Evolutionary conservation across 768 basidiomycete genomes (phyloP).

Genomic region (Mycena haematopus): DNA sequence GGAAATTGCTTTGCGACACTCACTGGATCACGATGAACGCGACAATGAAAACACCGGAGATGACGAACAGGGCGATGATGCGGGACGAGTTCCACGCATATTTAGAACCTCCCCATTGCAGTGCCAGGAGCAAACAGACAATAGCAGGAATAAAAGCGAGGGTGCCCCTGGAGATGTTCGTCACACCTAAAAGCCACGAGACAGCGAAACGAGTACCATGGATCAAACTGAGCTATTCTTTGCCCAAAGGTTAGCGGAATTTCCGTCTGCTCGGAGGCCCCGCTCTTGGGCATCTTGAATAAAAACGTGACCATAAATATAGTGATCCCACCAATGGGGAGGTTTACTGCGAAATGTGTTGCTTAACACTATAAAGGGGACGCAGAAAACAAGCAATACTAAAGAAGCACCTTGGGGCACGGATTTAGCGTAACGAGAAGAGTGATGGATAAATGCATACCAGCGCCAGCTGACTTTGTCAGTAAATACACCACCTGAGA

Average conservation of each 20-base stretch:
- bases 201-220: background rate
- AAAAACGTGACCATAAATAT: slow-evolving; percentile 25
- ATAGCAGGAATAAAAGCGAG: slow-evolving; percentile 4
- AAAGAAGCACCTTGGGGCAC: background rate
- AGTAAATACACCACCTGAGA: background rate
- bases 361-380: background rate
- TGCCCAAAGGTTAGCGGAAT: slow-evolving; percentile 3
- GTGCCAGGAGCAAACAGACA: slow-evolving; percentile 4
- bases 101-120: slow-evolving; percentile 17
- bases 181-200: too few species aligned
- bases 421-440: background rate
- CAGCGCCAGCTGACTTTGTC: slow-evolving; percentile 3
- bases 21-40: slow-evolving; percentile 2
- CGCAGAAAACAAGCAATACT: background rate
- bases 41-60: background rate
- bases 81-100: slow-evolving; percentile 17
- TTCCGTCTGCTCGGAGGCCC: background rate
- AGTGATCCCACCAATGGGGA: slow-evolving; percentile 15
- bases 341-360: slow-evolving; percentile 29
- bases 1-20: background rate
- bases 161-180: slow-evolving; percentile 18
- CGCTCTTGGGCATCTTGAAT: slow-evolving; percentile 30
- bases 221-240: slow-evolving; percentile 24
- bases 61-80: slow-evolving; percentile 11
- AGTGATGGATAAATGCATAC: background rate